Base-by-base conservation (phyloP, 495 filamentous ascomycete species). In the Sabuloglossum arenarium region DNA sequence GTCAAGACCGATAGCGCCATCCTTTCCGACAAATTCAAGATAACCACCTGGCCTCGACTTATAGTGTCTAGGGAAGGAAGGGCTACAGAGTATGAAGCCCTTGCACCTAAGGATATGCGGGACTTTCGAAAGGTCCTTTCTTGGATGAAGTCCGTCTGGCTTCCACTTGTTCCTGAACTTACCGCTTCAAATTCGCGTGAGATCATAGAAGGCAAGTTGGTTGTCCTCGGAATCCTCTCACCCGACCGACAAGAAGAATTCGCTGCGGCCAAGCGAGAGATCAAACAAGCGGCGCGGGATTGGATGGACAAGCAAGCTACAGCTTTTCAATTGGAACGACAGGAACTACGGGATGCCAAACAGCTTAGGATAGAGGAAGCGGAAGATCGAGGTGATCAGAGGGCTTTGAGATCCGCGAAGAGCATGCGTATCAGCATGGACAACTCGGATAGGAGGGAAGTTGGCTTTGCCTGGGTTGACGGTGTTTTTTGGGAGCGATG, bases 401-500 rank as follows among this genome's bases (percentile, higher is more conserved):
- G 87, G 34, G 88, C 86, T 6, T 65, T 95, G 54, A 75, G 86
- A 45, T 73, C 79, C n/a, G 93, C 91, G 24, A 98, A 98, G 73
- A 84, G 79, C 59, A 94, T 93, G 67, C 77, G 80, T 6, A 88
- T 97, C 64, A 85, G 84, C 56, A 90, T 96, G 74, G 80, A 88
- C 59, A 79, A 85, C 63, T 76, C 86, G 55, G 80, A 87, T 63
- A 83, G 82, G 62, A 94, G 91, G 68, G 82, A 91, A 62, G 87
- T 96, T 25, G 75, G 81, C 3, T 98, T 98, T 70, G 91, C 93
- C n/a, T 97, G 93, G 93, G 86, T 97, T 8, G 91, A 98, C 67
- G 88, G 88, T 51, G 79, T 87, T 24, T 96, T 97, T 67, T 98
- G 91, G 91, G 88, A 96, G 66, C 76, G 90, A 37, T 98, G 91